Evolutionary conservation across 345 rosid species (phyloP).

Genomic region (Acer saccharum): DNA sequence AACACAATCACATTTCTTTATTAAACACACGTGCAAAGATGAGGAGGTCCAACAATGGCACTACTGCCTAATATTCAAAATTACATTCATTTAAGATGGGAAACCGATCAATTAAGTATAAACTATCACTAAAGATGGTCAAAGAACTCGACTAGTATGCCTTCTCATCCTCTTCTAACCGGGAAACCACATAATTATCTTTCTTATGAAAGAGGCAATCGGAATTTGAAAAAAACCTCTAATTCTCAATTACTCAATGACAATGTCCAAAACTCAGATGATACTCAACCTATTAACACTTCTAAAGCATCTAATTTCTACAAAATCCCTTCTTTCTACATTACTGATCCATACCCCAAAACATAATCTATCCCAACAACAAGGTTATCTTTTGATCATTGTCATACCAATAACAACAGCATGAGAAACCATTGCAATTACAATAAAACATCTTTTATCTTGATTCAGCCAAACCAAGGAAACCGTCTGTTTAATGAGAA

Average conservation of each 20-base stretch:
- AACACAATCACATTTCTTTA: neutral
- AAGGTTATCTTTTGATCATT: neutral
- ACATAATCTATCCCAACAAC: neutral
- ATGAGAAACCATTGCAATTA: neutral
- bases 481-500: neutral
- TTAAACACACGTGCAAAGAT: neutral
- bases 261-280: neutral
- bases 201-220: neutral
- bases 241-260: neutral
- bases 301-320: neutral
- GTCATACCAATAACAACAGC: neutral
- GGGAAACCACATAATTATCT: neutral
- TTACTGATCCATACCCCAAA: neutral
- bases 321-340: neutral
- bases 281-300: neutral
- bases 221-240: neutral
- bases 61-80: neutral
- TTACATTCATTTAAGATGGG: neutral
- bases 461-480: neutral
- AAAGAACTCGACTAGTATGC: neutral
- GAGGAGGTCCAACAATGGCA: neutral
- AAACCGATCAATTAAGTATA: neutral
- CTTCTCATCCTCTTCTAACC: neutral
- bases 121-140: neutral
- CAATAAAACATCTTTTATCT: neutral